These are phyloP conservation scores for Trypanosoma avium DNA, from an alignment of 208 protist species.

Conservation along the genomic window DNA sequence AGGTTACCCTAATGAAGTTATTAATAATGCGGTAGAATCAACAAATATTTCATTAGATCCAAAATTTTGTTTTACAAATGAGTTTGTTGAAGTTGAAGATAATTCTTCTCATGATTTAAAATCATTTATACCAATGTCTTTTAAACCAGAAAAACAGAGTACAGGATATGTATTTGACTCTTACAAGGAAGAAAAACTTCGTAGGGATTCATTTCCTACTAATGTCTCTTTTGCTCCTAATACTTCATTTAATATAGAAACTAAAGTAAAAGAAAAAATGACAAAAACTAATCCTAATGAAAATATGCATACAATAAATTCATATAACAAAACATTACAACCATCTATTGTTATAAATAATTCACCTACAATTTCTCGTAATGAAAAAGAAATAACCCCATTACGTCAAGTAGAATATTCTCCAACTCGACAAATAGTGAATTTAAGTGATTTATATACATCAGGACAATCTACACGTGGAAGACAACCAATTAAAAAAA, in stretches of 20 bases:
- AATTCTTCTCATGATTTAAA: neutral
- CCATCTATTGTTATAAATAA: neutral
- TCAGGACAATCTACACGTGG: neutral
- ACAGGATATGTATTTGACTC: neutral
- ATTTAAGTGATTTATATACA: conserved; percentile 17
- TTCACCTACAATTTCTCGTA: neutral
- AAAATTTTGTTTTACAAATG: conserved; percentile 17
- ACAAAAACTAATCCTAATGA: too few relatives aligned
- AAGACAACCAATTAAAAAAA: neutral
- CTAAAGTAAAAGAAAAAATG: neutral
- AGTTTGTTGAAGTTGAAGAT: conserved; percentile 1
- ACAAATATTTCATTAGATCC: neutral
- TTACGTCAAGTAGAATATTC: neutral
- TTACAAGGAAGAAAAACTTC: conserved; percentile 6
- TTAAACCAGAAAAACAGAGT: neutral
- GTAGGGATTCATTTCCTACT: neutral
- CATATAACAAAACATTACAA: too few relatives aligned
- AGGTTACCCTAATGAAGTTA: neutral
- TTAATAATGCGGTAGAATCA: neutral
- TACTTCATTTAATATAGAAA: neutral
- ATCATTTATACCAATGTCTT: neutral
- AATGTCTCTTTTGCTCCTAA: neutral
- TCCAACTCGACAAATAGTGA: neutral
- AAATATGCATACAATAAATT: too few relatives aligned
- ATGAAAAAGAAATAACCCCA: neutral